These are phyloP conservation scores for Antitrichia curtipendula DNA, from an alignment of 225 moss, liverwort and hornwort genomes.

Conservation along the genomic window DNA sequence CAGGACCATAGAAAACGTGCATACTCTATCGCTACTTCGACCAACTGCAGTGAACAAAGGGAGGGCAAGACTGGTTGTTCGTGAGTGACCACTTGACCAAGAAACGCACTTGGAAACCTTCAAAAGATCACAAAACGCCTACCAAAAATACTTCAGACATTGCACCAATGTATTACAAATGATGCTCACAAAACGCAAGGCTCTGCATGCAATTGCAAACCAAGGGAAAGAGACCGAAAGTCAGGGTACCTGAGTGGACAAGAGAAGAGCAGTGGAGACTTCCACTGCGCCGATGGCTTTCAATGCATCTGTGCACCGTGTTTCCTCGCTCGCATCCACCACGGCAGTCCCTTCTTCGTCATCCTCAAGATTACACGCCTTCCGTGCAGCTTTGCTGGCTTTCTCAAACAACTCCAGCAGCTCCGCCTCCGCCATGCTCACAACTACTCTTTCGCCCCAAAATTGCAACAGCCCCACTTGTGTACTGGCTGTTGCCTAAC, in stretches of 20 bases:
- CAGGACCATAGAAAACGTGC: not conserved
- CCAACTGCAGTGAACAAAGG: not conserved
- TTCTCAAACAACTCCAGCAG: slow-evolving; percentile 72
- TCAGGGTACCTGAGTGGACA: slow-evolving; percentile 62
- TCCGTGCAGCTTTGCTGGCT: slow-evolving; percentile 63
- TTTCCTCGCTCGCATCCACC: slow-evolving; percentile 37
- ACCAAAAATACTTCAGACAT: not conserved
- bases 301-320: slow-evolving; percentile 63
- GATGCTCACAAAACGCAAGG: not conserved
- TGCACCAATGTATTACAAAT: not conserved
- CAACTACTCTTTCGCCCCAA: not conserved
- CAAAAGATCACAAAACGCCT: not conserved
- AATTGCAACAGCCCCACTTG: not conserved
- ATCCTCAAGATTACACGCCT: slow-evolving; percentile 13
- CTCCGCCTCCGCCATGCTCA: slow-evolving; percentile 14
- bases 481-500: not conserved
- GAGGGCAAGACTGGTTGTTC: not conserved
- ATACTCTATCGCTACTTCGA: not conserved
- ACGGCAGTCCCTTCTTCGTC: not conserved
- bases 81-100: not conserved
- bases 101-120: not conserved
- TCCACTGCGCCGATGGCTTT: slow-evolving; percentile 45
- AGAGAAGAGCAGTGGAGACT: slow-evolving; percentile 57
- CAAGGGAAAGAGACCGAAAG: not conserved
- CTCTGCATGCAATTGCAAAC: not conserved